A percentile compares a stretch with the other conserved stretches of the same genome.
Evolutionary conservation across 2,329 filamentous ascomycete genomes (phyloP).

Genomic region (Ophiognomonia clavigignenti-juglandacearum): DNA sequence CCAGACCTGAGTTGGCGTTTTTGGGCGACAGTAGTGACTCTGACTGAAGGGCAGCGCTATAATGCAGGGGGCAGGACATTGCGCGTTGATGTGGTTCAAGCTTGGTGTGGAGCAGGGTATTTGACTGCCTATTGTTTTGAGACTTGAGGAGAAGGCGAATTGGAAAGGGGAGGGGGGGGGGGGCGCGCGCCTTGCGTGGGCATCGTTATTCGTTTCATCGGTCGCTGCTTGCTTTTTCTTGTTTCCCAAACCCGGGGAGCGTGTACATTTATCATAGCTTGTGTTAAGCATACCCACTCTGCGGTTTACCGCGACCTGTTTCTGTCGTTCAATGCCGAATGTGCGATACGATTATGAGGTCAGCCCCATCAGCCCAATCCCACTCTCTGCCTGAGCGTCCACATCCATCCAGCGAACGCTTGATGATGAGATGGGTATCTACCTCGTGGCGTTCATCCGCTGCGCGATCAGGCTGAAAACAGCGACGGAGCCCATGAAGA

Average conservation of each 20-base stretch:
- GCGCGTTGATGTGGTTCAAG: background rate
- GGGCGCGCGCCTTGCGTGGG: background rate
- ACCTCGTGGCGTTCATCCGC: conserved; percentile 58
- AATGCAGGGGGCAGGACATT: background rate
- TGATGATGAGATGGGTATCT: background rate
- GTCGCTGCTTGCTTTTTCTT: no score
- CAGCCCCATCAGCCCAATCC: no score
- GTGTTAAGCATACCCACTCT: background rate
- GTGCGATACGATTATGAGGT: no score
- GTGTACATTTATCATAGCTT: background rate
- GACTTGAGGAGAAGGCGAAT: no score
- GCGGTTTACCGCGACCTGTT: no score
- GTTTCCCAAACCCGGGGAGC: no score
- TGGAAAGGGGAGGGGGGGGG: background rate
- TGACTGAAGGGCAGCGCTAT: conserved; percentile 36
- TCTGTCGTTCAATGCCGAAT: no score
- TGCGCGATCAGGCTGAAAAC: conserved; percentile 93
- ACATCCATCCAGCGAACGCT: background rate
- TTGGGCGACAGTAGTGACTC: conserved; percentile 65
- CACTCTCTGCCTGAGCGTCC: background rate
- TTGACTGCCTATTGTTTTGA: no score
- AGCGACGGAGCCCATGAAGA: conserved; percentile 95
- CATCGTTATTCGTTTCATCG: background rate
- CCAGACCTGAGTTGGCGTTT: conserved; percentile 55
- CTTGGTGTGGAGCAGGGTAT: background rate